phyloP scores from a whole-genome alignment of 495 filamentous ascomycete genomes.

The Aspergillus biplanus region DNA sequence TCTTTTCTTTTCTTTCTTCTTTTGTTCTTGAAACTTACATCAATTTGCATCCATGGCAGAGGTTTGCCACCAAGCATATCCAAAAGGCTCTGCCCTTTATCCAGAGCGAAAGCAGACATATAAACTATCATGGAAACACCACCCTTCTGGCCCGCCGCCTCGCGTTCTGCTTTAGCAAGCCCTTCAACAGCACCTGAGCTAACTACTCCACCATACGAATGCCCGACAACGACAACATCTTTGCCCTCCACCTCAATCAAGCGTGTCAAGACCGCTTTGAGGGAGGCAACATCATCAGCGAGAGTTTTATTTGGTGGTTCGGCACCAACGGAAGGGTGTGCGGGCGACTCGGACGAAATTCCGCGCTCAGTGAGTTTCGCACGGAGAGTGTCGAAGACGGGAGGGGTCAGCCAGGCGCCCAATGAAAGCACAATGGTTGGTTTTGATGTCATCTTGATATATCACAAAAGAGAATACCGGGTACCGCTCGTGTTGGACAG shows the following conservation, averaged over 20 bases:
- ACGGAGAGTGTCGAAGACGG: slow-evolving; percentile 37
- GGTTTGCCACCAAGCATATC: slow-evolving; percentile 32
- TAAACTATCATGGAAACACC: slow-evolving; percentile 48
- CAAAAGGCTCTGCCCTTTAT: slow-evolving; percentile 33
- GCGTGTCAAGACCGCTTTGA: slow-evolving; percentile 31
- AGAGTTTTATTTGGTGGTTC: slow-evolving; percentile 45
- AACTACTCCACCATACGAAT: slow-evolving; percentile 56
- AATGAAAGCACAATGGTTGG: slow-evolving; percentile 52
- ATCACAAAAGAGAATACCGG: neutral
- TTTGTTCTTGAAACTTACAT: slow-evolving; percentile 22
- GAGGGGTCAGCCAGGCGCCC: slow-evolving; percentile 50
- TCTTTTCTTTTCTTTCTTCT: no score
- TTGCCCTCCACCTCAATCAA: slow-evolving; percentile 39
- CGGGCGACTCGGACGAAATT: slow-evolving; percentile 37
- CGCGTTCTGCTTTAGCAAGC: slow-evolving; percentile 35
- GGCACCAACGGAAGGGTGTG: slow-evolving; percentile 49
- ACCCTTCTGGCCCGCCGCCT: slow-evolving; percentile 34
- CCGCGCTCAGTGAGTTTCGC: slow-evolving; percentile 36
- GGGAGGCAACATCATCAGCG: slow-evolving; percentile 34
- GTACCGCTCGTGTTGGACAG: neutral
- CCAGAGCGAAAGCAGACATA: slow-evolving; percentile 40
- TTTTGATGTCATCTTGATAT: slow-evolving; percentile 30
- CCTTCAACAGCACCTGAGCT: slow-evolving; percentile 47
- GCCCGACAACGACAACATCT: slow-evolving; percentile 52
- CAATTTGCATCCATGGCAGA: slow-evolving; percentile 34